Evolutionary conservation across 2,329 filamentous ascomycete genomes (phyloP).

Genomic region (Alternaria triticina): DNA sequence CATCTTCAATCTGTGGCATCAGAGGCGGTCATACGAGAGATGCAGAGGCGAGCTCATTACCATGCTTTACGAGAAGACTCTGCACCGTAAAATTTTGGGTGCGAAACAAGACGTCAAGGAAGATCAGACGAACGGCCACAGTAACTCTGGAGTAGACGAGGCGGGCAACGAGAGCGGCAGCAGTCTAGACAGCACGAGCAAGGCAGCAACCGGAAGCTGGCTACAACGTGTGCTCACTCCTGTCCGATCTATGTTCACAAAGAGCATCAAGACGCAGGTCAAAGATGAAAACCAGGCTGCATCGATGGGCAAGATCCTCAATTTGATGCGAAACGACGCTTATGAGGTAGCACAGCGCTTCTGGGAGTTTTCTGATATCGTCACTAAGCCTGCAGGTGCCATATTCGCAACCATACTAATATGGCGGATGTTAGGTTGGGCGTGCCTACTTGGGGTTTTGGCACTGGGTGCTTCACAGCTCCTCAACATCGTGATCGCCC

Average conservation of each 20-base stretch:
- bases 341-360: constrained; percentile 84
- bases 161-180: constrained; percentile 21
- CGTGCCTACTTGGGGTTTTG: constrained; percentile 75
- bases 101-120: constrained; percentile 40
- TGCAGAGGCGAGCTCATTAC: constrained; percentile 86
- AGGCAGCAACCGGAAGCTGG: constrained; percentile 2
- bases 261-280: constrained; percentile 32
- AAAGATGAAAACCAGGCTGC: constrained; percentile 63
- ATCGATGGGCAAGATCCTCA: constrained; percentile 89
- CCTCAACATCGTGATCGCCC: constrained; percentile 72
- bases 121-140: constrained; percentile 25
- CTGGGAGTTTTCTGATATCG: constrained; percentile 82
- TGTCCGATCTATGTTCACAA: constrained; percentile 24
- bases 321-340: constrained; percentile 81
- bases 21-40: constrained; percentile 82
- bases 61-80: constrained; percentile 80
- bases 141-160: constrained; percentile 19
- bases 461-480: constrained; percentile 73
- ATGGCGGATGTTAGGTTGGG: constrained; percentile 79
- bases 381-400: constrained; percentile 79
- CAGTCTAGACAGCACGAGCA: constrained; percentile 6
- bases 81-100: constrained; percentile 65
- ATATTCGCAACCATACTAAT: constrained; percentile 75
- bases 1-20: constrained; percentile 79
- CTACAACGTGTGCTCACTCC: constrained; percentile 13